These are phyloP conservation scores for Metschnikowia peoriensis DNA, from an alignment of 805 yeast genomes.

Conservation along the genomic window DNA sequence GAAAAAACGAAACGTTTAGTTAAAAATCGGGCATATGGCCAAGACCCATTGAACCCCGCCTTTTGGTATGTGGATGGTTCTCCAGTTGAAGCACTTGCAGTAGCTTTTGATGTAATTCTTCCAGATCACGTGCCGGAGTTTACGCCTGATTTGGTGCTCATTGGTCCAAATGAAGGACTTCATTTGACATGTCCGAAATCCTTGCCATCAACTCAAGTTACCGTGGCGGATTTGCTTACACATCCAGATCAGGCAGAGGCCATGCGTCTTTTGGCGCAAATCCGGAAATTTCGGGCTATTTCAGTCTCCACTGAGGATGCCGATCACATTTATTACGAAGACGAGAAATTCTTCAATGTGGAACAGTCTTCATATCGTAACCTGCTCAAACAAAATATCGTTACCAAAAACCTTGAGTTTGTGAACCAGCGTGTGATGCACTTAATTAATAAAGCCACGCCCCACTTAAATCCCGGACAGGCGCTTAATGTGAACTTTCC, in stretches of 20 bases:
- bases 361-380: slow-evolving; percentile 2
- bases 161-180: slow-evolving; percentile 36
- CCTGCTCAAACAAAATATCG: slow-evolving; percentile 20
- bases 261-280: slow-evolving; percentile 19
- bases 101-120: slow-evolving; percentile 27
- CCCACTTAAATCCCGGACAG: slow-evolving; percentile 5
- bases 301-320: slow-evolving; percentile 27
- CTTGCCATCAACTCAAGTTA: neutral
- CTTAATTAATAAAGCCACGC: slow-evolving; percentile 19
- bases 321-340: slow-evolving; percentile 32
- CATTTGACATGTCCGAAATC: slow-evolving; percentile 7
- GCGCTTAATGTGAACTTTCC: slow-evolving; percentile 30
- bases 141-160: slow-evolving; percentile 30
- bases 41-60: slow-evolving; percentile 32
- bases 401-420: slow-evolving; percentile 23
- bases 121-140: slow-evolving; percentile 26
- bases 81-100: slow-evolving; percentile 24
- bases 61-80: slow-evolving; percentile 35
- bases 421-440: slow-evolving; percentile 24
- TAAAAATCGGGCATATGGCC: slow-evolving; percentile 24
- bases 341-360: slow-evolving; percentile 28
- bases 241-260: slow-evolving; percentile 12
- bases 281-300: slow-evolving; percentile 21
- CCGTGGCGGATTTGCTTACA: slow-evolving; percentile 6
- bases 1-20: neutral